Conservation (phyloP, 495 filamentous ascomycete species). For the Penicillium daleae region DNA sequence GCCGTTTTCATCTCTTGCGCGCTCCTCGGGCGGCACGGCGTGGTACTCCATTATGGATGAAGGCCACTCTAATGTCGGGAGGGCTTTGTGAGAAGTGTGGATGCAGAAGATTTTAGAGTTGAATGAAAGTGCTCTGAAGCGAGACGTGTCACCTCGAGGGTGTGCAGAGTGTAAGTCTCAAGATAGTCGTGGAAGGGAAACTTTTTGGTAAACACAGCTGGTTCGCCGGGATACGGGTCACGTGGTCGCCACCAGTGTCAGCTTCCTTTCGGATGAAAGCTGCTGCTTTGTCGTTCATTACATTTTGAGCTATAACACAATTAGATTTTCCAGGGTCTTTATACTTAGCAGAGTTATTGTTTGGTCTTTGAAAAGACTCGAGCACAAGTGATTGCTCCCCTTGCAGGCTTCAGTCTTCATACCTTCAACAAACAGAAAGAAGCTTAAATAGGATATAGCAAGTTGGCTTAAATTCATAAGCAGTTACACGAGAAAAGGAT, state of each 20-base stretch:
- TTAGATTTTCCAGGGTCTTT: too few relatives aligned
- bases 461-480: too few relatives aligned
- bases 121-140: not conserved
- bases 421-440: not conserved
- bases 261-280: not conserved
- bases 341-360: too few relatives aligned
- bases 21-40: conserved; percentile 66
- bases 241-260: conserved; percentile 12
- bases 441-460: not conserved
- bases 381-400: not conserved
- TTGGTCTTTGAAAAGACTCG: not conserved
- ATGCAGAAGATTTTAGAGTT: not conserved
- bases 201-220: conserved; percentile 34
- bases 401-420: not conserved
- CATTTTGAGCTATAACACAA: not conserved
- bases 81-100: not conserved
- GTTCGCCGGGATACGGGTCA: conserved; percentile 34
- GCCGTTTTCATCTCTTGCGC: conserved; percentile 62
- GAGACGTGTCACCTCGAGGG: conserved; percentile 3
- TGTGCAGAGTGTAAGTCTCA: conserved; percentile 6
- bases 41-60: conserved; percentile 61
- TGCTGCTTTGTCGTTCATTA: not conserved
- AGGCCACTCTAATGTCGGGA: not conserved
- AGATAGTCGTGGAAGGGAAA: conserved; percentile 15
- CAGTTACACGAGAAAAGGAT: too few relatives aligned